Base-by-base conservation (phyloP, 2,329 filamentous ascomycete genomes). In the Fusarium sarcochroum region DNA sequence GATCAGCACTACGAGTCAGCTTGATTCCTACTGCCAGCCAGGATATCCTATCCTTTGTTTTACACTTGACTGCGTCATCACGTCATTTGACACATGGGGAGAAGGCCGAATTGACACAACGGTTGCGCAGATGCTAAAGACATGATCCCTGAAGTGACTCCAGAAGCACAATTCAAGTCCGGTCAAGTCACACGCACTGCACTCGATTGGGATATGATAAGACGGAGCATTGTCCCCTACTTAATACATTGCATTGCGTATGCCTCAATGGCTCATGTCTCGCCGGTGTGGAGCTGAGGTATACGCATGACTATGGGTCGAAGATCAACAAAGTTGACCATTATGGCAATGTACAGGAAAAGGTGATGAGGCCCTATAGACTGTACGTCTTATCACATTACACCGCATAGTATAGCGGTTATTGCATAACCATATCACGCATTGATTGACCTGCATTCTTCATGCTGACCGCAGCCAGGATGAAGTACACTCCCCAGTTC, bases 361-460 rank as follows among this genome's bases (percentile, higher is more conserved):
- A 62, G 37, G 57, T 54, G 62, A 67, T 69, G 66, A 69, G 67
- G 60, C 70, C 68, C 45, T 58, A 66, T 48, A 62, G 44, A 20
- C 66, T 51, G 61, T 70, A 71, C 58, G 60, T 57, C 64, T 61
- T 45, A 32, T 72, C 70, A 72, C 69, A 68, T 38, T 53, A 46
- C 58, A 51, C 56, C 53, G 53, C 63, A 63, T 55, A 38, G 37
- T 44, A 49, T 63, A 40, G 42, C 47, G 30, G 34, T 44, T 44
- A 35, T 49, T 40, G 27, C 42, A 42, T 58, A 21, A 44, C 53
- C 44, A 51, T 45, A 58, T 52, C 50, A 46, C 13, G 20, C 46
- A 56, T 32, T 25, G 34, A 21, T 47, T 53, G 42, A 37, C 40
- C 32, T 60, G 35, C 53, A 45, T 41, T 30, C 17, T 15, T 34